Evolutionary conservation across 768 basidiomycete species (phyloP), one percentile per base, ranked within the genome.

Genomic region (Hygrophorus russula): DNA sequence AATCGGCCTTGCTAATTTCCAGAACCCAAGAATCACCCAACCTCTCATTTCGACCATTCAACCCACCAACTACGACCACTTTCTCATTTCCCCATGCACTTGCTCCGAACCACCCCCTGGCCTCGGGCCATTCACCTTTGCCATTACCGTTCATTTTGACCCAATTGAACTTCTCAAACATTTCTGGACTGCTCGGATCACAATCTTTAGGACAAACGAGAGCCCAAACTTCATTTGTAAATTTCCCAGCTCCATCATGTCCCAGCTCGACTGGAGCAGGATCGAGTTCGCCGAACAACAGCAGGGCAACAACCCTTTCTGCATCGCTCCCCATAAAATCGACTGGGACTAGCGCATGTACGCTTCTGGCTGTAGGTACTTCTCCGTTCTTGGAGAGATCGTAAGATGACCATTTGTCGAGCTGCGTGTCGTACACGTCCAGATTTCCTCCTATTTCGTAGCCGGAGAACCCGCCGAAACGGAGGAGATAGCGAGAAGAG

Each of bases 11-110:
- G 24, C 24, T 24, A 24, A 24, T 7, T 24, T 24, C 24, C 24
- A 35, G 34, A n/a, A 41, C 10, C 40, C 40, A 41, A 30, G 29
- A 30, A 18, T 41, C 40, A 29, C 40, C 40, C 29, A 41, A 24
- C 40, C 40, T 41, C 31, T 41, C 40, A 24, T 41, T 41, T 41
- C 31, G 40, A 24, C 31, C 40, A 24, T 41, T 41, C 40, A 41
- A 31, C 13, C 39, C 39, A n/a, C 40, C 40, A n/a, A 30, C 15
- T 14, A 41, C 40, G 14, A 41, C 24, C 15, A 41, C 40, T 15
- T 41, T 41, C 40, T 17, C 40, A 11, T 29, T 5, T 24, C 8
- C 30, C 28, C 40, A 30, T 29, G 11, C 40, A 32, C 13, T 29
- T 8, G 29, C 31, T 13, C 29, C 40, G 30, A 41, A 31, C 40